These are phyloP conservation scores for Betula pendula DNA, from an alignment of 306 rosid genomes.

Conservation along the genomic window DNA sequence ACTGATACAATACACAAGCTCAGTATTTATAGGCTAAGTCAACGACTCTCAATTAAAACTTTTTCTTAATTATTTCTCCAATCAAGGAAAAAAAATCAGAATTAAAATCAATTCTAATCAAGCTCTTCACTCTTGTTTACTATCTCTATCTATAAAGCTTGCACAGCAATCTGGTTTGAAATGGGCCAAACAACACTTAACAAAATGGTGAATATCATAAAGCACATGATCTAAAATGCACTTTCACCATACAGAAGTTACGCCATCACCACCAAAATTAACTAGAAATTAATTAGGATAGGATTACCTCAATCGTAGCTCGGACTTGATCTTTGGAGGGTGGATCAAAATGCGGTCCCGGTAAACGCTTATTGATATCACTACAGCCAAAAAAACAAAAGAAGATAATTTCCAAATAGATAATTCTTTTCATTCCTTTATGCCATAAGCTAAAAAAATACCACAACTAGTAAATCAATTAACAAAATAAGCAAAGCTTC, in stretches of 20 bases:
- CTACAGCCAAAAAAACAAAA: constrained; percentile 33
- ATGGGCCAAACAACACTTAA: no score
- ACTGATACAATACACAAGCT: no score
- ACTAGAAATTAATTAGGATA: constrained; percentile 13
- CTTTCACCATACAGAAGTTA: background rate
- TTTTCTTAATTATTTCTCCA: no score
- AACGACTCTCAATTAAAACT: no score
- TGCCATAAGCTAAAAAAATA: background rate
- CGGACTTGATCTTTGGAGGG: constrained; percentile 61
- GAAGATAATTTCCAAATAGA: no score
- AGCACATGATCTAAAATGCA: no score
- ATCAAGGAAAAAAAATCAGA: no score
- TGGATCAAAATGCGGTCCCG: constrained; percentile 86
- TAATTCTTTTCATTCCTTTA: no score
- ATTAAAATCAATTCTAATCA: no score
- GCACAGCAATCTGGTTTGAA: background rate
- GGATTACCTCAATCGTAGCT: constrained; percentile 57
- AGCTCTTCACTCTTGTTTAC: background rate
- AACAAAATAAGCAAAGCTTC: background rate
- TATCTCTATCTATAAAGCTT: background rate
- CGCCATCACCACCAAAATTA: constrained; percentile 12
- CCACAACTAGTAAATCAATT: background rate
- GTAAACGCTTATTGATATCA: constrained; percentile 77
- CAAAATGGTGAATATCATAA: no score
- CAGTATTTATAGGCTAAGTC: no score